Base-by-base conservation (phyloP, 306 rosid species). In the Phaseolus lunatus region DNA sequence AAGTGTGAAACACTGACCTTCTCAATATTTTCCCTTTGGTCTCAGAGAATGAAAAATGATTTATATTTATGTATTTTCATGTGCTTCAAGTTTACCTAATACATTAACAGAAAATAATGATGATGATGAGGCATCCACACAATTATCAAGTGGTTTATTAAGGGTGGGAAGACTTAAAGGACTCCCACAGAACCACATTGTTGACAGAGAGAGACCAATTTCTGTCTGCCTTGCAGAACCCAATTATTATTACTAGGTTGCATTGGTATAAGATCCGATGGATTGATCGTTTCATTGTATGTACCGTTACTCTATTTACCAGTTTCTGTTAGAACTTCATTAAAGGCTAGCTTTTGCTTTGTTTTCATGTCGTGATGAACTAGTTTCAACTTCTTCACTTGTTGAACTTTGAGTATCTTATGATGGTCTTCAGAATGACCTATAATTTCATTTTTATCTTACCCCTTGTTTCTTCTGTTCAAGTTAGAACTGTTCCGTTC, bases 381-480 rank as follows among this genome's bases (percentile, higher is more conserved):
- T 35, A 72, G 37, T 53, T 35, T 29, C n/a, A n/a, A 52, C 64
- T 18, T 31, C 50, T 18, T 33, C 5, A 20, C 52, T 52, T 33
- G 64, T 52, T 76, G 37, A 64, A 49, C 52, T 14, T 49, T 9
- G 4, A 15, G 5, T 75, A 29, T 58, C 14, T 54, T 73, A 9
- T 54, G 77, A 29, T 29, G 77, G 7, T 13, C 67, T 73, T 4
- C 15, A 4, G 53, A 72, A 9, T 58, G 70, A 73, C 70, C 44
- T 5, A 16, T 22, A 3, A 7, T 35, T 52, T 26, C 18, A 3
- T 44, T 53, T 26, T 48, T 59, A 9, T 3, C 10, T 24, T 5
- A 19, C 16, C 68, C 11, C 23, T 20, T 29, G 18, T 57, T 64
- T 68, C 63, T 53, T 72, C 15, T 47, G 70, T 56, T 10, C 41